Evolutionary conservation across 768 basidiomycete species (phyloP), one percentile per base, ranked within the genome.

Genomic region (Gymnopilus junonius): DNA sequence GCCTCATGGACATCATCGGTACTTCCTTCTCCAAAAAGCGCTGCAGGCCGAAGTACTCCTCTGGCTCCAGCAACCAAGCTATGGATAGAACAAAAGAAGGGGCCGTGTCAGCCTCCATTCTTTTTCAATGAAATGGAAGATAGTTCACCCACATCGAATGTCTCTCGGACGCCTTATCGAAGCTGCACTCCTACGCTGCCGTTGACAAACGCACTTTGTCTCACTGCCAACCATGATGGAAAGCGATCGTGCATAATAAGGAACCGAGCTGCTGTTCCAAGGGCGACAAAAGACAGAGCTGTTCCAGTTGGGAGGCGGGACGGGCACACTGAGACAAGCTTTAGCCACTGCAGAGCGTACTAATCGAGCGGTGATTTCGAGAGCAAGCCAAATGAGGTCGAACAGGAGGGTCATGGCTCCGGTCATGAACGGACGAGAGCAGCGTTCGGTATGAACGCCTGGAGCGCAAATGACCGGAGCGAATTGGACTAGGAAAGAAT

Each of bases 261-360:
- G 45, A 32, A 45, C 34, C 45, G 27, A 42, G 42, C 25, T 23
- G n/a, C n/a, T 43, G 39, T 29, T 31, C 48, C 48, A 32, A 32
- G 17, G n/a, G 8, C n/a, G 48, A 31, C 5, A 32, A 3, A 27
- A 23, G 15, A 23, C 11, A 21, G 39, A 23, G 23, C 17, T 58
- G 56, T 39, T 54, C 66, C 63, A 65, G 45, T 65, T 63, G 27
- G 21, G 42, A 27, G 64, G 64, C 27, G 67, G 67, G 2, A 63
- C 37, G 8, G 55, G 58, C 14, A 65, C 48, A 51, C 29, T 57
- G 20, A 68, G 42, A 48, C 45, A 61, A 2, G 59, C 58, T 56
- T 58, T 68, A n/a, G 60, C 51, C 15, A 68, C 32, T 3, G 53
- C 55, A 31, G 31, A 35, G 12, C 42, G 37, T 29, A 64, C 10